phyloP scores from a whole-genome alignment of 805 yeast species.

The Yamadazyma sp. region DNA sequence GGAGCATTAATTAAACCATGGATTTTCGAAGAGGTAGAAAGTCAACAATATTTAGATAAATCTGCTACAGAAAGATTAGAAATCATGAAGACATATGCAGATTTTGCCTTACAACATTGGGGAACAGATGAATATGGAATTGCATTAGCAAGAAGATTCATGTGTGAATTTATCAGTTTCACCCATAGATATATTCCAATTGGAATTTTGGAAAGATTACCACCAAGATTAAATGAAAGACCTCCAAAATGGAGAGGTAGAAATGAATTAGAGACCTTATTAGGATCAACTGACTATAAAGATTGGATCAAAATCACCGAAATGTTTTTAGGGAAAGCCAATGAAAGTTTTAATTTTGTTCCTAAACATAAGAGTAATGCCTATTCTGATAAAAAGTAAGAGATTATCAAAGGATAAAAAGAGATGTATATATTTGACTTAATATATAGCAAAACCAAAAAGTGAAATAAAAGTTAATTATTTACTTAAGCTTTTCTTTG shows the following conservation, averaged over 20 bases:
- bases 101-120: constrained; percentile 92
- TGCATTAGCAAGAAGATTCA: constrained; percentile 78
- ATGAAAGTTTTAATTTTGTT: constrained; percentile 67
- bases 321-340: constrained; percentile 88
- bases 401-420: not conserved
- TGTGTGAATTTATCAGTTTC: constrained; percentile 93
- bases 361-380: constrained; percentile 97
- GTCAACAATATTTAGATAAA: constrained; percentile 87
- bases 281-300: constrained; percentile 78
- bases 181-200: constrained; percentile 93
- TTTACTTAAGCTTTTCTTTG: constrained; percentile 2
- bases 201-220: constrained; percentile 84
- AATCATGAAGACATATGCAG: constrained; percentile 63
- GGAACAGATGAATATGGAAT: constrained; percentile 96
- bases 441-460: too few relatives aligned
- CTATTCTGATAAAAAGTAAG: constrained; percentile 30
- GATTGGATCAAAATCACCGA: constrained; percentile 98
- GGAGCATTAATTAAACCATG: constrained; percentile 98
- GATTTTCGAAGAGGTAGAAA: constrained; percentile 94
- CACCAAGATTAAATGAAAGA: constrained; percentile 87
- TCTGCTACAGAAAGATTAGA: constrained; percentile 86
- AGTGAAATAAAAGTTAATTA: too few relatives aligned
- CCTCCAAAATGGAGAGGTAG: constrained; percentile 94
- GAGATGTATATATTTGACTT: too few relatives aligned
- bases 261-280: constrained; percentile 83